Evolutionary conservation across 129 eudicot genomes (phyloP).

Genomic region (Pulicaria dysenterica): DNA sequence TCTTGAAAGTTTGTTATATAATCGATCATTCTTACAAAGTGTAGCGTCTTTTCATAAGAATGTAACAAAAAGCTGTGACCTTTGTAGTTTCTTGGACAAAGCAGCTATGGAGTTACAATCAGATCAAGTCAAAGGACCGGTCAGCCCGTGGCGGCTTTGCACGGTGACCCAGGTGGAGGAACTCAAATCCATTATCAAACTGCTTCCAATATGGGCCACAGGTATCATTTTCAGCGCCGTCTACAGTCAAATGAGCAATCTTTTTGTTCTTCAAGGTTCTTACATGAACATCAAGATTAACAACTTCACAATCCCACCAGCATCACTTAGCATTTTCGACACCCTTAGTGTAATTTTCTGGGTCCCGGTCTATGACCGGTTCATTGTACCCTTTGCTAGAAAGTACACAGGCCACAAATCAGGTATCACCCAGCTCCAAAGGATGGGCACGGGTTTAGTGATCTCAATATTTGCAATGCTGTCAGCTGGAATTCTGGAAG

Average conservation of each 20-base stretch:
- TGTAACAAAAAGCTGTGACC: conserved; percentile 22
- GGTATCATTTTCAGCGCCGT: conserved; percentile 65
- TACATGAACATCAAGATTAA: conserved; percentile 49
- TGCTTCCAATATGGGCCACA: conserved; percentile 75
- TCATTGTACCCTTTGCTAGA: conserved; percentile 52
- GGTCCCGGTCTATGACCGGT: conserved; percentile 64
- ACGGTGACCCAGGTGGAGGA: conserved; percentile 87
- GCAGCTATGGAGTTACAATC: conserved; percentile 59
- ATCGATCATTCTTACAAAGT: neutral
- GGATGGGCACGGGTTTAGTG: conserved; percentile 66
- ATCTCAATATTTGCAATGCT: conserved; percentile 71
- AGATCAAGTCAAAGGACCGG: conserved; percentile 39
- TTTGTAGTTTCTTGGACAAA: conserved; percentile 64
- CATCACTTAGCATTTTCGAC: conserved; percentile 63
- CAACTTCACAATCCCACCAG: conserved; percentile 58
- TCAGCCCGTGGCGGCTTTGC: conserved; percentile 66
- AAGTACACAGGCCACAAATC: conserved; percentile 55
- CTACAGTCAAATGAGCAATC: conserved; percentile 64
- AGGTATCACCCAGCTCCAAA: conserved; percentile 65
- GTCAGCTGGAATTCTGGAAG: conserved; percentile 58
- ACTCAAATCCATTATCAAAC: conserved; percentile 53
- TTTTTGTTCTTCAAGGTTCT: conserved; percentile 60
- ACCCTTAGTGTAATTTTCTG: conserved; percentile 66
- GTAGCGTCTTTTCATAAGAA: neutral
- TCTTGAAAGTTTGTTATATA: neutral